Base-by-base conservation (phyloP, 768 basidiomycete genomes). In the Ephemerocybe angulata region DNA sequence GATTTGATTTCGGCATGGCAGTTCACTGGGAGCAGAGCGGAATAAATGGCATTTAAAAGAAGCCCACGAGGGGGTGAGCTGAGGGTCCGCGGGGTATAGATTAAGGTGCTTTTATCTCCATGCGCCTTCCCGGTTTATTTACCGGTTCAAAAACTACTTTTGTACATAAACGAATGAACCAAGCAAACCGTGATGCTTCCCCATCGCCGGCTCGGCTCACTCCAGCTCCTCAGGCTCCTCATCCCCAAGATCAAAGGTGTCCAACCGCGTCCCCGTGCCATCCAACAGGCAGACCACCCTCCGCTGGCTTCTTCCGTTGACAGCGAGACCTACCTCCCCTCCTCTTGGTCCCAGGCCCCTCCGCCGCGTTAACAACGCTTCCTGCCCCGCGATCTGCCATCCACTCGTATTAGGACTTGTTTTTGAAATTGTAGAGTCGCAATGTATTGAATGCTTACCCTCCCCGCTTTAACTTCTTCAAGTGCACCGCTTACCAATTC, bases 251-350 rank as follows among this genome's bases (percentile, higher is more conserved):
- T 92, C 90, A 62, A 90, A 73, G 42, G 85, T 77, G 72, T 92
- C 87, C 77, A 92, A 65, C 55, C 70, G 72, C 58, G 73, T 76
- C 59, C 88, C 89, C 52, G 75, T 74, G 55, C 69, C 71, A 67
- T 88, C 88, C 65, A 91, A 67, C 53, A 90, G 79, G 67, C 90
- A 89, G 5, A 83, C 88, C 50, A 91, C 84, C 63, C 87, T 75
- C 63, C 90, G 84, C 53, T 88, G 87, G 8, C 70, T 73, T 66
- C 85, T 76, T 59, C 90, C 90, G 66, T 93, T 93, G 66, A 90
- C 76, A 50, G 87, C 83, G 62, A 91, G 69, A 54, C 56, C 63
- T 55, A 52, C 52, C 62, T 57, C 63, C 58, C 44, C 64, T 55
- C 60, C 58, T 33, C 40, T 38, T 25, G 47, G 47, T 47, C 40